Evolutionary conservation across 768 basidiomycete genomes (phyloP).

Genomic region (Phylloporus sp.): DNA sequence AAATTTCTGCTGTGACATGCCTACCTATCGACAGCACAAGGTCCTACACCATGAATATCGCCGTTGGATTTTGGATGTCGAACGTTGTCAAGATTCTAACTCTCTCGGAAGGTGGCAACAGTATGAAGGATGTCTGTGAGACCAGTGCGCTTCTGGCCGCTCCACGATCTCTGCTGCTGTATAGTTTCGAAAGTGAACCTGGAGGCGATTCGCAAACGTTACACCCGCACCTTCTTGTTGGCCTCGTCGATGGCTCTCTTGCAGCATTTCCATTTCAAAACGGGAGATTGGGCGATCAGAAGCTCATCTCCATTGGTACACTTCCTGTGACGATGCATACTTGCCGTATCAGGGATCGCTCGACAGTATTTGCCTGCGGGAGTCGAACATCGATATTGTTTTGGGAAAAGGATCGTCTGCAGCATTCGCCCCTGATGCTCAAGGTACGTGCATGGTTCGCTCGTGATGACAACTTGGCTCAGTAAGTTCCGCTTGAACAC

Average conservation of each 20-base stretch:
- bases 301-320: conserved; percentile 58
- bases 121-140: conserved; percentile 22
- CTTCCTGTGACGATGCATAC: conserved; percentile 59
- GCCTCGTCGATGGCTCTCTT: conserved; percentile 71
- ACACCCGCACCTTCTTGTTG: conserved; percentile 61
- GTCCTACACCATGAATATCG: conserved; percentile 44
- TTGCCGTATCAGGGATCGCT: conserved; percentile 49
- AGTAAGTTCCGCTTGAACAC: not conserved
- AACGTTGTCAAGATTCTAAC: conserved; percentile 57
- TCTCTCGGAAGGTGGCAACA: conserved; percentile 16
- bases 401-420: conserved; percentile 58
- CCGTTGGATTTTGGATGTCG: conserved; percentile 74
- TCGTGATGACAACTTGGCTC: not conserved
- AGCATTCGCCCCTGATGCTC: conserved; percentile 65
- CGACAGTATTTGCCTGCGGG: conserved; percentile 65
- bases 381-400: conserved; percentile 65
- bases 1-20: conserved; percentile 72
- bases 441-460: conserved; percentile 39
- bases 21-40: conserved; percentile 46
- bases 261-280: conserved; percentile 49
- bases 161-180: conserved; percentile 43
- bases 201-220: conserved; percentile 33
- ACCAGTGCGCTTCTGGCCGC: conserved; percentile 36
- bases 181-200: conserved; percentile 51
- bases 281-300: conserved; percentile 41